These are phyloP conservation scores for Tilletia caries DNA, from an alignment of 1,284 basidiomycete species.

Conservation along the genomic window DNA sequence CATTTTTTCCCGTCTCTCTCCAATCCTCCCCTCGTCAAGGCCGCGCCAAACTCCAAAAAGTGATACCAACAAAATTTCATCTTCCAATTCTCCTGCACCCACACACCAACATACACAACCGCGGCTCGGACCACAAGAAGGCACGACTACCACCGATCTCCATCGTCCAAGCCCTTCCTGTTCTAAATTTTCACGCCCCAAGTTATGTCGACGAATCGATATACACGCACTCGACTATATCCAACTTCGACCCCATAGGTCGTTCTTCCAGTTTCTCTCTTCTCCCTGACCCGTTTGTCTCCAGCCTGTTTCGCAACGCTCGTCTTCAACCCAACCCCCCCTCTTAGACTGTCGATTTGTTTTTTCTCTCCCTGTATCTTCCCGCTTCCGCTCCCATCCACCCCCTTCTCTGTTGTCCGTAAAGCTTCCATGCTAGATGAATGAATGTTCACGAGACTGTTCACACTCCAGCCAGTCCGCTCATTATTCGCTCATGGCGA, in stretches of 20 bases:
- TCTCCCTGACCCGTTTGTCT: no score
- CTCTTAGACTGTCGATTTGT: not conserved
- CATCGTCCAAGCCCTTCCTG: no score
- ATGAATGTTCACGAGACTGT: not conserved
- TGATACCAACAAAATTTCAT: no score
- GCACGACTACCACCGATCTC: no score
- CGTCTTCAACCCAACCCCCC: not conserved
- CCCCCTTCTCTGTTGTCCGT: not conserved
- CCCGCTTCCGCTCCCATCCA: not conserved
- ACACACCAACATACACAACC: not conserved
- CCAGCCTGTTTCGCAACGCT: no score
- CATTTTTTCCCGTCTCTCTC: not conserved
- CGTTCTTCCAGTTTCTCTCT: no score
- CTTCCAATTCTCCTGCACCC: not conserved
- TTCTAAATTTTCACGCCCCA: no score
- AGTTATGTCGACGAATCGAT: no score
- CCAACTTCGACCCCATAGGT: no score
- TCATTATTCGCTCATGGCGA: no score
- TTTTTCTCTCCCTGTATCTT: not conserved
- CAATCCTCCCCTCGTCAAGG: not conserved
- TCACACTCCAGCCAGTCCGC: not conserved
- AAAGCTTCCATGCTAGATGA: not conserved
- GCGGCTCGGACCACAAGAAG: no score
- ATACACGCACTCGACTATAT: no score
- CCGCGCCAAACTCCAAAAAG: not conserved